Evolutionary conservation across 768 basidiomycete genomes (phyloP), one percentile per base, ranked within the genome.

Genomic region (Butyriboletus loyo): DNA sequence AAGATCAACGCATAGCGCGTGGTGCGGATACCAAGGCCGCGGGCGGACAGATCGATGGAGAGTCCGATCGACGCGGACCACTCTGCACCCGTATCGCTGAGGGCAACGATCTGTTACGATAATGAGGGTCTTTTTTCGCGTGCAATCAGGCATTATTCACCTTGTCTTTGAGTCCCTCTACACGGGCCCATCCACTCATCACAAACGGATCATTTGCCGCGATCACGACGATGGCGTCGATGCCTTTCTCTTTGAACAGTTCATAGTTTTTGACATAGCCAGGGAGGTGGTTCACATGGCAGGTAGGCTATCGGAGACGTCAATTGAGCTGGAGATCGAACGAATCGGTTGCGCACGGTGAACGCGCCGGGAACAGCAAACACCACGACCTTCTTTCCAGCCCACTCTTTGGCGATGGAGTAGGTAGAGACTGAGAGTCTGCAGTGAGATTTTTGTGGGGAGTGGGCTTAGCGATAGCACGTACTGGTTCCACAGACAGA

Each of bases 361-460:
- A 90, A 89, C 15, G 88, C 87, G 41, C 89, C 89, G 17, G 89
- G 89, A 31, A 90, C 87, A 51, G 86, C 75, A 66, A 92, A 78
- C 47, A 91, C 63, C 34, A 91, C 85, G 46, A 92, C 86, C 66
- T 86, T 88, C 76, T 92, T 92, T 63, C 84, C 85, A 68, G 85
- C 85, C 86, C 86, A 90, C 42, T 79, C 75, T 52, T 83, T 73
- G 25, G 81, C 14, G 53, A 63, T 87, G 35, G 69, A 72, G 56
- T 89, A 70, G 36, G 73, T 73, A 40, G 71, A 67, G 34, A 83
- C 86, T 87, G 64, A 0, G 35, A 5, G 27, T 21, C 38, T 15
- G 41, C 34, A 32, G 42, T 52, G 48, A 52, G 50, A 50, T 41
- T 0, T 24, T 34, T 11, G 32, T 17, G 21, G 35, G 8, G 14